Conservation (phyloP, 805 yeast genomes). For the Lipomyces sp. region DNA sequence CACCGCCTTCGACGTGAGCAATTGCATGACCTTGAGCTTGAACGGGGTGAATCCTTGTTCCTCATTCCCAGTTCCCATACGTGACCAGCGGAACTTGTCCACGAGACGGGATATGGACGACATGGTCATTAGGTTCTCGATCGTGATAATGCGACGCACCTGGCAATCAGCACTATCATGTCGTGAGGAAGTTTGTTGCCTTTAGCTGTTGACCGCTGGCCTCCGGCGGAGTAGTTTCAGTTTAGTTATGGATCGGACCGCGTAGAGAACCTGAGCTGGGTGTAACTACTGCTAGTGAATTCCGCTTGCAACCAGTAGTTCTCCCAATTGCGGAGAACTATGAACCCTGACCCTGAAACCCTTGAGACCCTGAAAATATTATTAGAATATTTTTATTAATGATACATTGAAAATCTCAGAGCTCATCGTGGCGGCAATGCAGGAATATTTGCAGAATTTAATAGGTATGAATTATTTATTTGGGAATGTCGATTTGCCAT, state of each 20-base stretch:
- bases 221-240: slow-evolving; percentile 2
- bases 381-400: too few species aligned
- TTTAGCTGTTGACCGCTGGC: background rate
- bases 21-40: background rate
- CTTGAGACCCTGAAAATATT: too few species aligned
- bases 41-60: background rate
- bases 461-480: too few species aligned
- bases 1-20: slow-evolving; percentile 1
- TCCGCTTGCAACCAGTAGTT: too few species aligned
- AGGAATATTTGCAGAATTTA: too few species aligned
- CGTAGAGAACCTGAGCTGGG: background rate
- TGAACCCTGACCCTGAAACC: too few species aligned
- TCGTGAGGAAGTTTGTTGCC: background rate
- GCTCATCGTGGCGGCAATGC: too few species aligned
- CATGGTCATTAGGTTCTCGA: background rate
- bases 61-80: background rate
- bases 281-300: background rate
- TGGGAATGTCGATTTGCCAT: too few species aligned
- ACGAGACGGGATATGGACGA: background rate
- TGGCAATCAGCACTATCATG: background rate
- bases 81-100: background rate
- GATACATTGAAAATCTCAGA: too few species aligned
- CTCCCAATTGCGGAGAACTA: too few species aligned
- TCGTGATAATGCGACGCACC: background rate
- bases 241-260: slow-evolving; percentile 1